Percentiles rank a stretch among this genome's conserved stretches.
phyloP scores from a whole-genome alignment of 352 stramenopile genomes.

The Globisporangium irregulare region DNA sequence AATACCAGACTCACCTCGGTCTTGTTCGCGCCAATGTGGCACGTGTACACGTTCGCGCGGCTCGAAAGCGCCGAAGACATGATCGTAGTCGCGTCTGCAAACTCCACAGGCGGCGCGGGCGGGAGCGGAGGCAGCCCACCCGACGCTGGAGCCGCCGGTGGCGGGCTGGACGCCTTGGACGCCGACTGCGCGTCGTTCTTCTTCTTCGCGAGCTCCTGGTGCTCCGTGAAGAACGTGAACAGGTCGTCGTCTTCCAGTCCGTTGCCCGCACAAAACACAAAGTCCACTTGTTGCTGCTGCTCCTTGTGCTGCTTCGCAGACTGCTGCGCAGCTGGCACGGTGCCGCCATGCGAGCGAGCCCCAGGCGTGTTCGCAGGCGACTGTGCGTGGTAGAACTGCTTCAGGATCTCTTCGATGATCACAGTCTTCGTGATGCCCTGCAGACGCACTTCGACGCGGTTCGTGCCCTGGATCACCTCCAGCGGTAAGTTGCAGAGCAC shows the following conservation, averaged over 20 bases:
- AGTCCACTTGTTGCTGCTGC: slow-evolving; percentile 51
- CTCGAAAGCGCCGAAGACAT: slow-evolving; percentile 37
- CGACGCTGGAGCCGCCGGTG: slow-evolving; percentile 1
- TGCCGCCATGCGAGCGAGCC: slow-evolving; percentile 71
- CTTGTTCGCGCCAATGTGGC: slow-evolving; percentile 70
- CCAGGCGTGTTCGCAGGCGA: slow-evolving; percentile 71
- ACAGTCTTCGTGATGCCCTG: slow-evolving; percentile 74
- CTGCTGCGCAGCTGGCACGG: slow-evolving; percentile 40
- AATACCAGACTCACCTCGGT: slow-evolving; percentile 40
- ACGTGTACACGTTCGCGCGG: slow-evolving; percentile 61
- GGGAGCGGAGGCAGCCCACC: slow-evolving; percentile 16
- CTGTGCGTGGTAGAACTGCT: slow-evolving; percentile 24
- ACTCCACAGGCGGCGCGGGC: slow-evolving; percentile 15
- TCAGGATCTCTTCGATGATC: slow-evolving; percentile 73
- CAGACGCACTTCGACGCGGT: slow-evolving; percentile 76
- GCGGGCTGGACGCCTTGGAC: background rate
- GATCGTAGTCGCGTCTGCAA: slow-evolving; percentile 15
- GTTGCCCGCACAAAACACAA: slow-evolving; percentile 85
- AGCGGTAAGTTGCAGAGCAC: slow-evolving; percentile 79
- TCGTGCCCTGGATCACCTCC: slow-evolving; percentile 84
- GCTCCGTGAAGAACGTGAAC: slow-evolving; percentile 82
- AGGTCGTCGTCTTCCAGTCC: slow-evolving; percentile 84
- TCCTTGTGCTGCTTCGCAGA: slow-evolving; percentile 17
- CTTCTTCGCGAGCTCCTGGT: slow-evolving; percentile 40
- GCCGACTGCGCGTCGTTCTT: slow-evolving; percentile 10